A percentile compares a stretch with the other conserved stretches of the same genome.
Conservation (phyloP, 2,329 filamentous ascomycete genomes). For the Clonostachys solani region DNA sequence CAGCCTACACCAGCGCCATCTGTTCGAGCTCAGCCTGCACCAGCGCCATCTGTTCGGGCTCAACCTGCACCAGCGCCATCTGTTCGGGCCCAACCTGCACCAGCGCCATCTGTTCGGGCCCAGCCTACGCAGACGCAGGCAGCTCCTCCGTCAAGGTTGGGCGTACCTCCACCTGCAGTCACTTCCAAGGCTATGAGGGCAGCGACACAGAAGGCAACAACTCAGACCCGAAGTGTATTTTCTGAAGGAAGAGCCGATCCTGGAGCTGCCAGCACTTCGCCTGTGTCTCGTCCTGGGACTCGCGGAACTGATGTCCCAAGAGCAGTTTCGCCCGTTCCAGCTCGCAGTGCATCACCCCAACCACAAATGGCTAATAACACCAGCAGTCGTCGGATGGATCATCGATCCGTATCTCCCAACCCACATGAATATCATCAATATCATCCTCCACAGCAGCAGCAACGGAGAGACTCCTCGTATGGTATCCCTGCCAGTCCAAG, state of each 20-base stretch:
- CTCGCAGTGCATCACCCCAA: constrained; percentile 59
- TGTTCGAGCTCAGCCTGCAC: neutral
- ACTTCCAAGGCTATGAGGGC: constrained; percentile 96
- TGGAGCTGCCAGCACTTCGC: constrained; percentile 21
- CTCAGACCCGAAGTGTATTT: constrained; percentile 80
- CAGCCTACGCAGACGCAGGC: constrained; percentile 24
- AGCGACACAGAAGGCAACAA: constrained; percentile 82
- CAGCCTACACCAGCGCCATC: neutral
- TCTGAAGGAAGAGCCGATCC: constrained; percentile 29
- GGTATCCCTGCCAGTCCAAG: neutral
- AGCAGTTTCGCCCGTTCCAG: constrained; percentile 64
- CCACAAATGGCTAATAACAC: constrained; percentile 46
- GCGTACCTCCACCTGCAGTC: constrained; percentile 85
- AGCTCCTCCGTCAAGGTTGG: constrained; percentile 67
- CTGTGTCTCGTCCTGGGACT: constrained; percentile 50
- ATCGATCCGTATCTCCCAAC: constrained; percentile 57
- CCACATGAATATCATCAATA: constrained; percentile 37
- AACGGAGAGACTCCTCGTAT: constrained; percentile 27
- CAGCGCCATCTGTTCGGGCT: neutral
- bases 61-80: neutral
- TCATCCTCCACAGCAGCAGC: constrained; percentile 18
- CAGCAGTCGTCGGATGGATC: constrained; percentile 26
- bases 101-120: neutral
- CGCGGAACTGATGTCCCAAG: constrained; percentile 55
- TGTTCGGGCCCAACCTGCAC: neutral